A percentile compares a stretch with the other conserved stretches of the same genome.
phyloP scores from a whole-genome alignment of 495 filamentous ascomycete species.

The Penicillium mononematosum region DNA sequence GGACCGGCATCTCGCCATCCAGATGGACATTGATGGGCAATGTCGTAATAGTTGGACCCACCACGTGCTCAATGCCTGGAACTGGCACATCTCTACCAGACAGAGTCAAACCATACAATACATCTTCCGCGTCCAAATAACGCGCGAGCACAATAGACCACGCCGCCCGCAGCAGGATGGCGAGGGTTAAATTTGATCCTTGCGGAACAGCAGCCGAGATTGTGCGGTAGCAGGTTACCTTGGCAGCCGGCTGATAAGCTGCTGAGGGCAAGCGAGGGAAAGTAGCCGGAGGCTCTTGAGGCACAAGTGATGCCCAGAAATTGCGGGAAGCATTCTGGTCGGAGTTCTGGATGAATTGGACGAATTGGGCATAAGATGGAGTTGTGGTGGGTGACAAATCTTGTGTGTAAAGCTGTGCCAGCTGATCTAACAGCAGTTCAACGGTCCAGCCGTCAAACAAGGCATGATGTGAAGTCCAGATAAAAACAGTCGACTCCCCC shows the following conservation, averaged over 20 bases:
- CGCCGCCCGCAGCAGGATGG: constrained; percentile 31
- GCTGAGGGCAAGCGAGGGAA: constrained; percentile 2
- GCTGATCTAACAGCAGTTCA: constrained; percentile 44
- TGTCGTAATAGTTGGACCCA: constrained; percentile 45
- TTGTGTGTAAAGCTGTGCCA: constrained; percentile 37
- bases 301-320: neutral
- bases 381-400: neutral
- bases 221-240: neutral
- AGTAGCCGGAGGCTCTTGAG: neutral
- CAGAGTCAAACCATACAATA: constrained; percentile 35
- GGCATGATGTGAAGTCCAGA: constrained; percentile 55
- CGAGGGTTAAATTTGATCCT: constrained; percentile 23
- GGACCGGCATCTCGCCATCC: constrained; percentile 23
- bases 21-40: constrained; percentile 50
- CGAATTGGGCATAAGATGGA: constrained; percentile 9
- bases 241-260: constrained; percentile 4
- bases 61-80: constrained; percentile 31
- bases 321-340: neutral
- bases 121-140: constrained; percentile 32
- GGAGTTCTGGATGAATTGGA: constrained; percentile 1
- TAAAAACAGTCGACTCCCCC: neutral
- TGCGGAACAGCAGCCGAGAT: neutral
- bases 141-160: constrained; percentile 38
- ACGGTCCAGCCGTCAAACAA: constrained; percentile 61
- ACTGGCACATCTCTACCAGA: constrained; percentile 39